Evolutionary conservation across 2,329 filamentous ascomycete species (phyloP).

Genomic region (Apiospora koreana): DNA sequence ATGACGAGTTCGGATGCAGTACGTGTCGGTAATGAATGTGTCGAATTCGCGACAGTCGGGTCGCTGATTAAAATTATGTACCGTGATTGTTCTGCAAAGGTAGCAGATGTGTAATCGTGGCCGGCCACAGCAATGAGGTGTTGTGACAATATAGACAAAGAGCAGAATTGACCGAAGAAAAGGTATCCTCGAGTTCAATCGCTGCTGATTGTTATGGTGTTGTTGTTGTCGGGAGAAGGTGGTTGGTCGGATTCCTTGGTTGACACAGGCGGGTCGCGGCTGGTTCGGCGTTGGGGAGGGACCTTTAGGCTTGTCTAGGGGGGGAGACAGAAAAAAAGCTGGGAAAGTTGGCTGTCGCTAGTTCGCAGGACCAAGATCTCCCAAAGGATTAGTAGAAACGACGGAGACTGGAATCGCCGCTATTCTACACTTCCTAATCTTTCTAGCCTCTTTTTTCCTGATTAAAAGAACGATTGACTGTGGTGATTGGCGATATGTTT

Average conservation of each 20-base stretch:
- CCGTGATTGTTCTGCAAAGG: constrained; percentile 5
- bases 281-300: constrained; percentile 8
- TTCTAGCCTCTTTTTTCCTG: background rate
- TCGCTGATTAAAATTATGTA: constrained; percentile 14
- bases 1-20: background rate
- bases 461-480: constrained; percentile 9
- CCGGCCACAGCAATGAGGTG: constrained; percentile 30
- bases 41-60: constrained; percentile 13
- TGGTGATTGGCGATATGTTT: constrained; percentile 2
- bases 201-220: constrained; percentile 1
- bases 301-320: background rate
- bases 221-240: constrained; percentile 4
- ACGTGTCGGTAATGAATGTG: constrained; percentile 13
- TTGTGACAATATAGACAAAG: constrained; percentile 13
- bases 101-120: constrained; percentile 23
- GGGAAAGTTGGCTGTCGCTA: constrained; percentile 8
- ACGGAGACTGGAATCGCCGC: background rate
- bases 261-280: constrained; percentile 6
- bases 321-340: background rate
- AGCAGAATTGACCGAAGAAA: constrained; percentile 13
- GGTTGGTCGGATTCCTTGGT: constrained; percentile 5
- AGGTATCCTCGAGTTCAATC: constrained; percentile 5
- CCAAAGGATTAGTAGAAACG: background rate
- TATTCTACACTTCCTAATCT: background rate
- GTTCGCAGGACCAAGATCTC: background rate